These are phyloP conservation scores for Rosa multiflora DNA, from an alignment of 306 rosid species.

Conservation along the genomic window DNA sequence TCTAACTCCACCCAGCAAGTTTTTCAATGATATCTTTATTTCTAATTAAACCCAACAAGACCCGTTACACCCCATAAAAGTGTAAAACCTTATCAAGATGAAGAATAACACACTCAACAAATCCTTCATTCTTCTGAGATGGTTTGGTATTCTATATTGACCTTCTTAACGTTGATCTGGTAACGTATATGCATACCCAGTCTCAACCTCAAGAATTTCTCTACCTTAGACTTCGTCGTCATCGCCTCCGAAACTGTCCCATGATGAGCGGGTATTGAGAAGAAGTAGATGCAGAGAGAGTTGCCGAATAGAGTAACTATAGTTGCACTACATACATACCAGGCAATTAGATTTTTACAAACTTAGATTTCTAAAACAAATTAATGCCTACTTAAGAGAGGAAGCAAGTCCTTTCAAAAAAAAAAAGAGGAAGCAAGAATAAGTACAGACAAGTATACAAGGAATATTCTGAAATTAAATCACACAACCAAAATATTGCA, in stretches of 20 bases:
- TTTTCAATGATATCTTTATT: no score
- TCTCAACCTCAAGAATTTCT: no score
- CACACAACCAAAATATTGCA: slow-evolving; percentile 3
- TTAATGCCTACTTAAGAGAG: not conserved
- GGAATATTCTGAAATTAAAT: not conserved
- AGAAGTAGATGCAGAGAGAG: slow-evolving; percentile 81
- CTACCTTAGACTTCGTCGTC: not conserved
- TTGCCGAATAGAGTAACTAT: slow-evolving; percentile 81
- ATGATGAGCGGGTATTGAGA: slow-evolving; percentile 67
- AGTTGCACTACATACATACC: slow-evolving; percentile 68
- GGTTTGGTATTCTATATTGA: no score
- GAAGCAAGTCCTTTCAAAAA: slow-evolving; percentile 11
- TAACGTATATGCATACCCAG: no score
- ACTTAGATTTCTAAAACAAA: slow-evolving; percentile 12
- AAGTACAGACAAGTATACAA: slow-evolving; percentile 12
- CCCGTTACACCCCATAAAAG: no score
- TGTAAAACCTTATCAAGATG: no score
- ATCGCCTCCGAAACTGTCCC: slow-evolving; percentile 86
- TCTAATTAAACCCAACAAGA: no score
- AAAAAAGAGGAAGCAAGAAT: slow-evolving; percentile 24
- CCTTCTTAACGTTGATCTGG: no score
- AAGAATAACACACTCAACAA: no score
- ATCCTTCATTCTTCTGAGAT: no score
- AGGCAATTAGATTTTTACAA: slow-evolving; percentile 17
- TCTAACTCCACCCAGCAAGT: no score